Conservation (phyloP, 2,329 filamentous ascomycete species). For the Nigrograna mackinnonii region DNA sequence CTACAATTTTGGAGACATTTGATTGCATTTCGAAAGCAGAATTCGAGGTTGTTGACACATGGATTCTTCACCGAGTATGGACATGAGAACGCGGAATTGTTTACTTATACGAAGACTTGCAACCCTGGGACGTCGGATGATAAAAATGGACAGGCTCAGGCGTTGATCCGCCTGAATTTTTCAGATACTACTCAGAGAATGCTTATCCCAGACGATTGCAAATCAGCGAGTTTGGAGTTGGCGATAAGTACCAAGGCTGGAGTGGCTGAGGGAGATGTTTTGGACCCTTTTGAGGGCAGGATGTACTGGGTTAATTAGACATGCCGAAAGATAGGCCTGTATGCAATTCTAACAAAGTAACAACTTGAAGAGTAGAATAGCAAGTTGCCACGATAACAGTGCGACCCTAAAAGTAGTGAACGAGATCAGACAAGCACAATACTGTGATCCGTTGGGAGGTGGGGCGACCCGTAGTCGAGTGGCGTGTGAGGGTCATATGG, state of each 20-base stretch:
- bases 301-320: no score
- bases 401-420: no score
- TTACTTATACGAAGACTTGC: constrained; percentile 48
- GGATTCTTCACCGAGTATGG: constrained; percentile 61
- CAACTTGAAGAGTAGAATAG: no score
- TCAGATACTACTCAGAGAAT: constrained; percentile 33
- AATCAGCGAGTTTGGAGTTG: constrained; percentile 30
- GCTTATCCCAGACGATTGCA: constrained; percentile 32
- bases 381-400: no score
- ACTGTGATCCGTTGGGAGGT: no score
- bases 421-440: no score
- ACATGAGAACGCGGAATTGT: constrained; percentile 59
- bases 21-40: constrained; percentile 58
- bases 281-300: constrained; percentile 33
- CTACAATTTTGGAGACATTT: constrained; percentile 65
- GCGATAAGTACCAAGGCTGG: constrained; percentile 23
- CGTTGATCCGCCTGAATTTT: constrained; percentile 39
- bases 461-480: no score
- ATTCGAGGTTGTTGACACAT: constrained; percentile 64
- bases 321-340: no score
- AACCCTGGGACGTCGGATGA: no score
- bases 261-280: constrained; percentile 13
- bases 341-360: no score
- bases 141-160: no score
- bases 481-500: no score